Evolutionary conservation across 371 early-diverging fungal species (phyloP).

Genomic region (Mucor mucedo): DNA sequence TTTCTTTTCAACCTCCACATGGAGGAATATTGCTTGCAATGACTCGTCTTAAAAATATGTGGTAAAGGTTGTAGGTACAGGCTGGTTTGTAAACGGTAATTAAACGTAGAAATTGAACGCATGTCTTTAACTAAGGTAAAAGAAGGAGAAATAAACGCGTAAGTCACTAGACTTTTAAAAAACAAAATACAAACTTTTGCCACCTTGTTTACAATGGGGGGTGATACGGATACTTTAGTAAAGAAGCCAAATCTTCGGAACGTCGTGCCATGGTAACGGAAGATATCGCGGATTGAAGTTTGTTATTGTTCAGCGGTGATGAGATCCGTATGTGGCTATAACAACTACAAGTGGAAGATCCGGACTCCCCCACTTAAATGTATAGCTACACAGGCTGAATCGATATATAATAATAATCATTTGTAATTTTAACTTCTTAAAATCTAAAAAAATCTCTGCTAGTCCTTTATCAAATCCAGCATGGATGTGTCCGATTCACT

Average conservation of each 20-base stretch:
- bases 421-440: too few relatives aligned
- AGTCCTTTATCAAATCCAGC: slow-evolving; percentile 63
- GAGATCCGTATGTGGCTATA: too few relatives aligned
- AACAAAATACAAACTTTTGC: slow-evolving; percentile 71
- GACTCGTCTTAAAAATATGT: neutral
- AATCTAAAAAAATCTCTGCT: too few relatives aligned
- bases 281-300: slow-evolving; percentile 26
- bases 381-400: too few relatives aligned
- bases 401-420: too few relatives aligned
- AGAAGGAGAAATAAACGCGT: too few relatives aligned
- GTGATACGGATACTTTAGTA: slow-evolving; percentile 19
- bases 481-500: slow-evolving; percentile 1
- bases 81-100: slow-evolving; percentile 1
- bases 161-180: slow-evolving; percentile 48
- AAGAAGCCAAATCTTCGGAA: slow-evolving; percentile 17
- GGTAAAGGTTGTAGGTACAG: slow-evolving; percentile 10
- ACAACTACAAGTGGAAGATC: too few relatives aligned
- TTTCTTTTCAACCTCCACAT: too few relatives aligned
- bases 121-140: slow-evolving; percentile 2
- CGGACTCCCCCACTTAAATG: too few relatives aligned
- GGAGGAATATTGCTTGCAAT: too few relatives aligned
- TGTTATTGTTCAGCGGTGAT: neutral
- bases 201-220: slow-evolving; percentile 71
- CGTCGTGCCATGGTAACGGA: slow-evolving; percentile 12
- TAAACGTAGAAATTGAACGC: slow-evolving; percentile 4